Evolutionary conservation across 192 early-diverging fungal species (phyloP).

Genomic region (Entomortierella lignicola): DNA sequence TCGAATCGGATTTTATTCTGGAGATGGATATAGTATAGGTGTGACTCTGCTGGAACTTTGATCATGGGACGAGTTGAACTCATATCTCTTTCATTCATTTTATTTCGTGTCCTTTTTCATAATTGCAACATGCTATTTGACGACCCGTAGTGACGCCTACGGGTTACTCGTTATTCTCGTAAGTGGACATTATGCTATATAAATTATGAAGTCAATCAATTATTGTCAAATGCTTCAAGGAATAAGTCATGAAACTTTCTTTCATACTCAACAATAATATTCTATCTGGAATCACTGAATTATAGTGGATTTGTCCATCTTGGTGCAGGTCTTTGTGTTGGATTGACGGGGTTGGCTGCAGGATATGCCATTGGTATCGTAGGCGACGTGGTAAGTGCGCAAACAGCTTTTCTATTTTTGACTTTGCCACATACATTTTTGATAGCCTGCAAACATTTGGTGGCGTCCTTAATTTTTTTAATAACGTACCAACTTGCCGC

Average conservation of each 20-base stretch:
- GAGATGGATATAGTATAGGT: too few species aligned
- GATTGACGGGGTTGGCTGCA: conserved; percentile 91
- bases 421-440: neutral
- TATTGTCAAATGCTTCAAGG: too few species aligned
- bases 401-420: neutral
- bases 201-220: too few species aligned
- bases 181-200: conserved; percentile 15
- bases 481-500: too few species aligned
- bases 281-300: neutral
- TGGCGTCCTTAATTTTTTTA: too few species aligned
- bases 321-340: conserved; percentile 92
- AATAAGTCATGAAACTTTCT: too few species aligned
- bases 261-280: too few species aligned
- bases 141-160: conserved; percentile 18
- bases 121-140: too few species aligned
- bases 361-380: conserved; percentile 97
- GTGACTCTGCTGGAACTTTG: too few species aligned
- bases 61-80: neutral
- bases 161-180: conserved; percentile 58
- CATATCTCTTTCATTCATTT: conserved; percentile 10
- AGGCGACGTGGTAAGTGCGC: conserved; percentile 84
- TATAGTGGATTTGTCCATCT: conserved; percentile 91
- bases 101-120: neutral
- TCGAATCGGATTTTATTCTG: too few species aligned
- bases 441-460: too few species aligned